phyloP scores from a whole-genome alignment of 495 filamentous ascomycete genomes.

The Mycothermus thermophilus region DNA sequence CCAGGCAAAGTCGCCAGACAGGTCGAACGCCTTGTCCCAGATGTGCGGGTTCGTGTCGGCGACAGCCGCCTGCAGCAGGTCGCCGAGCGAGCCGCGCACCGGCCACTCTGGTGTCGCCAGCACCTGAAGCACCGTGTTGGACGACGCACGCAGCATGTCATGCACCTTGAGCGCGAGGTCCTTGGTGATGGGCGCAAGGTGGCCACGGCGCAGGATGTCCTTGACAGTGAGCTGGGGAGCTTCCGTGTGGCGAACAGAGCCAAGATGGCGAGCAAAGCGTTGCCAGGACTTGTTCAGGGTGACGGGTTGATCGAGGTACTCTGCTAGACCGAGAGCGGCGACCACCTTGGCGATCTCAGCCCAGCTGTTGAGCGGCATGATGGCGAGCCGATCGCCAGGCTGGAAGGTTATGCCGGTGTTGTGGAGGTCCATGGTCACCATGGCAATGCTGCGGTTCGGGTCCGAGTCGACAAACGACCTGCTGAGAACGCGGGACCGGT shows the following conservation, averaged over 20 bases:
- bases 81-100: slow-evolving; percentile 32
- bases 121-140: slow-evolving; percentile 32
- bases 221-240: slow-evolving; percentile 26
- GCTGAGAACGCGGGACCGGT: slow-evolving; percentile 26
- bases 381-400: slow-evolving; percentile 34
- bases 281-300: slow-evolving; percentile 25
- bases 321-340: slow-evolving; percentile 29
- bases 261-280: slow-evolving; percentile 31
- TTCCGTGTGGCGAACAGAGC: slow-evolving; percentile 20
- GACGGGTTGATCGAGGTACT: slow-evolving; percentile 24
- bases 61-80: slow-evolving; percentile 31
- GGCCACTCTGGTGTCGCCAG: slow-evolving; percentile 36
- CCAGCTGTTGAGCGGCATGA: slow-evolving; percentile 39
- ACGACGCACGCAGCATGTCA: slow-evolving; percentile 30
- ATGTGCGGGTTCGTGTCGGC: slow-evolving; percentile 30
- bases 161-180: slow-evolving; percentile 32
- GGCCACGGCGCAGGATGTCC: slow-evolving; percentile 35
- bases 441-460: slow-evolving; percentile 28
- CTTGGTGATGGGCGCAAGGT: slow-evolving; percentile 36
- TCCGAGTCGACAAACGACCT: slow-evolving; percentile 32
- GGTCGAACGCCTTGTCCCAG: slow-evolving; percentile 35
- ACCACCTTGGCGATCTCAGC: slow-evolving; percentile 35
- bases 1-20: slow-evolving; percentile 28
- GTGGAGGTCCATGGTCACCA: slow-evolving; percentile 32
- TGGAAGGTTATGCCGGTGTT: slow-evolving; percentile 37